These are phyloP conservation scores for Theobroma cacao DNA, from an alignment of 345 rosid genomes.

Conservation along the genomic window DNA sequence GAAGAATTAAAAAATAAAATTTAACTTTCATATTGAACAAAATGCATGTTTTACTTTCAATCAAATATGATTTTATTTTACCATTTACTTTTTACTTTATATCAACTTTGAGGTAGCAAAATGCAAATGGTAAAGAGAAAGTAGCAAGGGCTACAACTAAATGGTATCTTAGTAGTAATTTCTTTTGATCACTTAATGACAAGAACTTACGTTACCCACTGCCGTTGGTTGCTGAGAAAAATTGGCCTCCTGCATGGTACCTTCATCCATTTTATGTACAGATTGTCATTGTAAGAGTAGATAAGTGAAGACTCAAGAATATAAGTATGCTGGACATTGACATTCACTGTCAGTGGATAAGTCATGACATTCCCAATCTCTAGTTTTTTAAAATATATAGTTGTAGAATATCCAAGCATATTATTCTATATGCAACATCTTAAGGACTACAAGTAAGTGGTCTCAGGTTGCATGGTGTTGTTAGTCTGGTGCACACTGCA, in stretches of 20 bases:
- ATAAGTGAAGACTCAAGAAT: neutral
- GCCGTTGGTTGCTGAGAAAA: neutral
- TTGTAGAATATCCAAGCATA: neutral
- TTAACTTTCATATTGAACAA: neutral
- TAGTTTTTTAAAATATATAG: neutral
- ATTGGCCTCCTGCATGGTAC: neutral
- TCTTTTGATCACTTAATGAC: neutral
- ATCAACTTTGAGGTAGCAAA: too few relatives aligned
- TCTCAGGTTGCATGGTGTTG: neutral
- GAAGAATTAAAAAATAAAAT: neutral
- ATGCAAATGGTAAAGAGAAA: too few relatives aligned
- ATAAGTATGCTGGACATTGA: neutral
- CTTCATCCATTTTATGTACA: neutral
- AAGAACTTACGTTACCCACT: neutral
- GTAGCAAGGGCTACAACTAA: too few relatives aligned
- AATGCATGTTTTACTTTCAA: neutral
- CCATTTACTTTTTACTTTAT: neutral
- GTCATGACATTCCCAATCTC: neutral
- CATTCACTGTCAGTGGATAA: neutral
- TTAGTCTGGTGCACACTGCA: neutral
- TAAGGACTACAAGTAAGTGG: neutral
- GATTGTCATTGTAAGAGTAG: neutral
- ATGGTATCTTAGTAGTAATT: neutral
- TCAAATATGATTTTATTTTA: neutral
- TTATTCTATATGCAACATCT: neutral